These are phyloP conservation scores for Cyclocybe cylindracea DNA, from an alignment of 768 basidiomycete genomes.

Conservation along the genomic window DNA sequence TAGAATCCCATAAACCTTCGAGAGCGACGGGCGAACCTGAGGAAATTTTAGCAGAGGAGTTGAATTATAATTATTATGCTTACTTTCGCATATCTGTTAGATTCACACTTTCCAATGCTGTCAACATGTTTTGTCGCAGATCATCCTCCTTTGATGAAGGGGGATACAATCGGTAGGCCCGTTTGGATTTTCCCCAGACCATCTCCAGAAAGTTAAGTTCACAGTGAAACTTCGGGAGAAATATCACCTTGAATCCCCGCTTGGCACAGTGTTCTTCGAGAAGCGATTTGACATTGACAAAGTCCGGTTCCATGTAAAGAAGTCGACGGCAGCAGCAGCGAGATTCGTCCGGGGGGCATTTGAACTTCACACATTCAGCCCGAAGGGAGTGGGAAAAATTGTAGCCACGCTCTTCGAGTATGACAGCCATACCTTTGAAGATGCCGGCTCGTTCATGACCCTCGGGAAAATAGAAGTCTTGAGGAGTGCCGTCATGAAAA, in stretches of 20 bases:
- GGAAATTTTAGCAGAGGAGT: too few relatives aligned
- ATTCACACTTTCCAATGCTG: conserved; percentile 26
- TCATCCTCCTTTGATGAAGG: conserved; percentile 29
- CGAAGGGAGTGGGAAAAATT: conserved; percentile 19
- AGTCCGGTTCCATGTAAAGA: conserved; percentile 44
- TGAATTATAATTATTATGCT: not conserved
- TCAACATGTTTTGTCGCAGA: conserved; percentile 30
- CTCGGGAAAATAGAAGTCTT: conserved; percentile 31
- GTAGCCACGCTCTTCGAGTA: conserved; percentile 29
- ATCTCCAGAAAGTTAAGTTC: conserved; percentile 36
- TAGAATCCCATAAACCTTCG: too few relatives aligned
- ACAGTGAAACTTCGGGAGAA: conserved; percentile 35
- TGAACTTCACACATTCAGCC: conserved; percentile 32
- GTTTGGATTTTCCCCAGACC: conserved; percentile 34
- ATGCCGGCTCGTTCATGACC: conserved; percentile 21
- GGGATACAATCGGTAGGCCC: conserved; percentile 23
- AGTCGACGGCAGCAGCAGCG: conserved; percentile 35
- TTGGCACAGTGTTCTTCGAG: conserved; percentile 27
- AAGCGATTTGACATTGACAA: conserved; percentile 29
- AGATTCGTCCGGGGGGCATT: conserved; percentile 17
- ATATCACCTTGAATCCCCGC: conserved; percentile 21
- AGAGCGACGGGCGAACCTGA: too few relatives aligned
- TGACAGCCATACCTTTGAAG: conserved; percentile 42
- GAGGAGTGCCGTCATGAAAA: conserved; percentile 22
- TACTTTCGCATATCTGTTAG: conserved; percentile 26